phyloP scores from a whole-genome alignment of 2,329 filamentous ascomycete genomes.

The Verticillium isaacii region DNA sequence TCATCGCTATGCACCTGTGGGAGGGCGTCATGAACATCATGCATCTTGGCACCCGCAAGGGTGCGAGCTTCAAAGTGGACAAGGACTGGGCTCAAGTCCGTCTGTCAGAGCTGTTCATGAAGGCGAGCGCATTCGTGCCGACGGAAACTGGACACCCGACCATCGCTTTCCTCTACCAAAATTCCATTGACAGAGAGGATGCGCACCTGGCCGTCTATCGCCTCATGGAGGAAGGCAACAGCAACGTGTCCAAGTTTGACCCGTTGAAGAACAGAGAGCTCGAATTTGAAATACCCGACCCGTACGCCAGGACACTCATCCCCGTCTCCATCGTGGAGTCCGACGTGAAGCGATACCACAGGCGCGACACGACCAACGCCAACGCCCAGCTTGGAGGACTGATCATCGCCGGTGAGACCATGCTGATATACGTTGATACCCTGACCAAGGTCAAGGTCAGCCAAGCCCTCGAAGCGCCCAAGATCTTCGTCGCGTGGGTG shows the following conservation, averaged over 20 bases:
- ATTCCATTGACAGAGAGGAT: conserved; percentile 44
- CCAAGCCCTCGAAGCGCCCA: conserved; percentile 64
- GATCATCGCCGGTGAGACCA: conserved; percentile 73
- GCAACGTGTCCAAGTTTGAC: conserved; percentile 50
- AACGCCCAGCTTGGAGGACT: conserved; percentile 64
- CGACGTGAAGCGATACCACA: conserved; percentile 55
- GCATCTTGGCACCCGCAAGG: conserved; percentile 43
- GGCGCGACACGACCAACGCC: conserved; percentile 46
- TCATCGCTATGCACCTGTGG: conserved; percentile 55
- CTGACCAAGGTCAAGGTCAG: conserved; percentile 63
- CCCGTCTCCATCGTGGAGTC: conserved; percentile 52
- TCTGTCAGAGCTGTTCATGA: conserved; percentile 56
- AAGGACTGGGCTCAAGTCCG: conserved; percentile 48
- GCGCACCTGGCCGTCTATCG: conserved; percentile 55
- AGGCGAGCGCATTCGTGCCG: conserved; percentile 51
- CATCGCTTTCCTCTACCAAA: conserved; percentile 55
- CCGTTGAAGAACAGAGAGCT: conserved; percentile 50
- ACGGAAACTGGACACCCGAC: conserved; percentile 54
- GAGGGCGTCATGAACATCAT: conserved; percentile 54
- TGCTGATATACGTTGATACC: conserved; percentile 80
- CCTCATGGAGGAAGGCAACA: conserved; percentile 55
- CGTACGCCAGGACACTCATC: conserved; percentile 56
- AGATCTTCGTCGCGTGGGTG: conserved; percentile 89
- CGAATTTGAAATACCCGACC: conserved; percentile 47
- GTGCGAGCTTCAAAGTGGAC: conserved; percentile 36